Evolutionary conservation across 345 rosid species (phyloP), one percentile per base, ranked within the genome.

Genomic region (Gossypium thurberi): DNA sequence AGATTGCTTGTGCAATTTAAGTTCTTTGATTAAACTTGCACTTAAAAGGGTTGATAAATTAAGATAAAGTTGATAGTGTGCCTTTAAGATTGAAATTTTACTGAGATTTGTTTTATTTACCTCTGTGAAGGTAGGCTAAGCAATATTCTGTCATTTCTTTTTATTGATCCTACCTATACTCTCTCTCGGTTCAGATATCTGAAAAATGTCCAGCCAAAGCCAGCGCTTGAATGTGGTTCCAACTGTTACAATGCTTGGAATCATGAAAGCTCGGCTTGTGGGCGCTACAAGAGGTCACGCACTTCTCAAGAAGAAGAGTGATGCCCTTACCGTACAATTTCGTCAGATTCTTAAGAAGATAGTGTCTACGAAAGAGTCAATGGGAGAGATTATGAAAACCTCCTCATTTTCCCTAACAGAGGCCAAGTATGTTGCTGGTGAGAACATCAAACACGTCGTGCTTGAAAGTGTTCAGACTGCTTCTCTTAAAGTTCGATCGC

Each of bases 221-320:
- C 88, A 92, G 47, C 90, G 97, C 64, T 81, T 90, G 90, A 90
- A 77, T 83, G 96, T 92, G 57, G 98, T 89, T 83, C 98, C 98
- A 1, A 90, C 96, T 6, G 94, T 90, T 50, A 89, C 98, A 10
- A 83, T 87, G 92, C 94, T 89, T 20, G 89, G 90, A 50, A 78
- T 88, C 33, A 74, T 92, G 85, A 92, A 93, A 87, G 89, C 90
- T 13, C 90, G 97, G 66, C 91, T 90, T 43, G 75, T 90, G 46
- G 98, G 98, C 33, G 96, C 98, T 11, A 93, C 97, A 13, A 89
- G 97, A 83, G 97, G 97, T 23, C 97, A 89, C 82, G 97, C 97
- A 62, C 92, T 91, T 37, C 96, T 91, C 70, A 93, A 91, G 88
- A 91, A 93, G 86, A 93, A 94, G 91, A 91, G 98, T 72, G 97